phyloP scores from a whole-genome alignment of 495 filamentous ascomycete species.

The Xylaria grammica region DNA sequence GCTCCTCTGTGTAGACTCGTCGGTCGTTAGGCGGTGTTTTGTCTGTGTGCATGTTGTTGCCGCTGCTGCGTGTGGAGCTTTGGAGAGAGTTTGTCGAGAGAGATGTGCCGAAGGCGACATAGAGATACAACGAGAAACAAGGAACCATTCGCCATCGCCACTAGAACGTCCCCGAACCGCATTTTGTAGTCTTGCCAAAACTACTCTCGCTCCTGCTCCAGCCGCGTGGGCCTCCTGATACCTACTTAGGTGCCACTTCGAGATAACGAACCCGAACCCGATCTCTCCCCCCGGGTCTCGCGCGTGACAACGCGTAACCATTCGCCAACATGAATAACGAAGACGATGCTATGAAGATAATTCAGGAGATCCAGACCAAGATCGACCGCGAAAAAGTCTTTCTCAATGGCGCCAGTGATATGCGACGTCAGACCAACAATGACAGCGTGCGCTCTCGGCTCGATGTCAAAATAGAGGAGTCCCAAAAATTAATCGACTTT shows the following conservation, averaged over 20 bases:
- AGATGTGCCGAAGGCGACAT: constrained; percentile 24
- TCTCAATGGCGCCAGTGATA: constrained; percentile 89
- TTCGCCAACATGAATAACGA: constrained; percentile 61
- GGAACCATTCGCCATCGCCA: constrained; percentile 13
- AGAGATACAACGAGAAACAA: constrained; percentile 14
- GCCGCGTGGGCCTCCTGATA: constrained; percentile 7
- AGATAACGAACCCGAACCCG: constrained; percentile 9
- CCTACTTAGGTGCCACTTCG: constrained; percentile 5
- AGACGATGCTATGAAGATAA: constrained; percentile 70
- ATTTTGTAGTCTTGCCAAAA: constrained; percentile 3
- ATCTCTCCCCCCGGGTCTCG: constrained; percentile 32
- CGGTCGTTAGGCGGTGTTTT: not conserved
- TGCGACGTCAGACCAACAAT: constrained; percentile 95
- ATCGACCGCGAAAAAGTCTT: constrained; percentile 97
- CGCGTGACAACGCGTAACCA: constrained; percentile 47
- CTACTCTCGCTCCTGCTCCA: constrained; percentile 3
- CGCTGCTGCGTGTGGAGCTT: constrained; percentile 16
- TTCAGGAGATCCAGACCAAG: constrained; percentile 76
- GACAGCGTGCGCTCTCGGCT: constrained; percentile 83
- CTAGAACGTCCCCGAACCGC: not conserved
- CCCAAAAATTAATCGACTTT: constrained; percentile 89
- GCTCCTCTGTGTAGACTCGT: not conserved
- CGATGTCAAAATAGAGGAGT: constrained; percentile 92
- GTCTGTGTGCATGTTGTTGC: constrained; percentile 8
- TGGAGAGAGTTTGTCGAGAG: constrained; percentile 16